phyloP scores from a whole-genome alignment of 495 filamentous ascomycete species.

The Penicillium egyptiacum region DNA sequence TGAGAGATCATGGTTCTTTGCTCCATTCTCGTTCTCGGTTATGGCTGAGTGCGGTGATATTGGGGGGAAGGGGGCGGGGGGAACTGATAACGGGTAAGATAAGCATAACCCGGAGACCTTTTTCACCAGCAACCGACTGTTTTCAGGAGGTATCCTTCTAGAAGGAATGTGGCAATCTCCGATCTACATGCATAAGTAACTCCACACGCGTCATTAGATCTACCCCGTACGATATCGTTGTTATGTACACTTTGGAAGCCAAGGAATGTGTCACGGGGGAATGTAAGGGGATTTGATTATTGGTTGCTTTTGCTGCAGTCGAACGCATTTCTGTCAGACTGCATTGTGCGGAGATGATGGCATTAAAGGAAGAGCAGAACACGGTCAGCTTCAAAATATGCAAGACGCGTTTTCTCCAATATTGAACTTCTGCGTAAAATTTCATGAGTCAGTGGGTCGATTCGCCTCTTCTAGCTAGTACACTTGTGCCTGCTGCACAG shows the following conservation, averaged over 20 bases:
- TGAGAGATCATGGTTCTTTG: not conserved
- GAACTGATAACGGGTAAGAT: not conserved
- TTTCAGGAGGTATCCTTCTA: constrained; percentile 3
- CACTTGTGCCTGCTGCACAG: not conserved
- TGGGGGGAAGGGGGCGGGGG: too few species aligned
- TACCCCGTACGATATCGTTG: not conserved
- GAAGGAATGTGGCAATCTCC: constrained; percentile 3
- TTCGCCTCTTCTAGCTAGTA: not conserved
- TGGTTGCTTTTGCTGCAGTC: not conserved
- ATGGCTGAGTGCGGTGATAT: not conserved
- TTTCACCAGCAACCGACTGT: not conserved
- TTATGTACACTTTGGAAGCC: not conserved
- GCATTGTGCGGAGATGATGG: not conserved
- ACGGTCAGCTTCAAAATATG: not conserved
- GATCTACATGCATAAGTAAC: too few species aligned
- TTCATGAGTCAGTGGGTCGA: not conserved
- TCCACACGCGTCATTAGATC: not conserved
- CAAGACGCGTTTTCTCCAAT: constrained; percentile 5
- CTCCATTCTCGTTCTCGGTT: not conserved
- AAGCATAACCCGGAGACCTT: not conserved
- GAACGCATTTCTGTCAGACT: not conserved
- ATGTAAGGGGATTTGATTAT: constrained; percentile 4
- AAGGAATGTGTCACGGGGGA: constrained; percentile 1
- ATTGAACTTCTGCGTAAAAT: not conserved
- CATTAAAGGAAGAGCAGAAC: not conserved